Evolutionary conservation across 768 basidiomycete genomes (phyloP), one percentile per base, ranked within the genome.

Genomic region (Boletus edulis): DNA sequence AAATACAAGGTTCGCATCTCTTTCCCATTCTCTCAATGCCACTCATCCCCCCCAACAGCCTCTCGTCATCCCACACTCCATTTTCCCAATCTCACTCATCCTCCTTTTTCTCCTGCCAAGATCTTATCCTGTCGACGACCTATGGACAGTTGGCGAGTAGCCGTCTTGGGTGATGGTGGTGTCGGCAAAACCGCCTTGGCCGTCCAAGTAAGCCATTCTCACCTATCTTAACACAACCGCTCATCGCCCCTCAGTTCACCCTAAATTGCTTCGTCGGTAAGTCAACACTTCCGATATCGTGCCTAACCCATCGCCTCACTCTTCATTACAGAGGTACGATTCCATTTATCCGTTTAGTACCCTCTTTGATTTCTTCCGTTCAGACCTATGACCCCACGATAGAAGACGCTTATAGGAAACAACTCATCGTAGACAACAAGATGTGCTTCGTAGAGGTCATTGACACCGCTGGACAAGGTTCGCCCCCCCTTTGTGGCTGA

Each of bases 301-400:
- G 51, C 50, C 49, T 44, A 15, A 59, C 49, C 38, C 62, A 43
- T 52, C 46, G 46, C 27, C 51, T 64, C 45, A 64, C 56, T 37
- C 31, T 57, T 52, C 54, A 58, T 61, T 45, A 54, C 68, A 89
- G 86, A 89, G 77, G 87, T 87, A 54, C 47, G 76, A 63, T 38
- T 42, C 31, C 10, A 20, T 49, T 51, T 29, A 61, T 57, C 55
- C 22, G 7, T 41, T 22, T 29, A 29, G 39, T 54, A 56, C 39
- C 41, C 62, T 42, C 31, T 38, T 53, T 59, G 24, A 59, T 40
- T 20, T 37, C 45, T 57, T 51, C 50, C 27, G 4, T 39, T 53
- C 61, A 96, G 92, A 93, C 93, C 49, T 98, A 98, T 73, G 94
- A 98, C 77, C 94, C 94, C 54, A 98, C 94, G 64, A 98, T 98